Evolutionary conservation across 495 filamentous ascomycete species (phyloP), one percentile per base, ranked within the genome.

Genomic region (Collariella sp.): DNA sequence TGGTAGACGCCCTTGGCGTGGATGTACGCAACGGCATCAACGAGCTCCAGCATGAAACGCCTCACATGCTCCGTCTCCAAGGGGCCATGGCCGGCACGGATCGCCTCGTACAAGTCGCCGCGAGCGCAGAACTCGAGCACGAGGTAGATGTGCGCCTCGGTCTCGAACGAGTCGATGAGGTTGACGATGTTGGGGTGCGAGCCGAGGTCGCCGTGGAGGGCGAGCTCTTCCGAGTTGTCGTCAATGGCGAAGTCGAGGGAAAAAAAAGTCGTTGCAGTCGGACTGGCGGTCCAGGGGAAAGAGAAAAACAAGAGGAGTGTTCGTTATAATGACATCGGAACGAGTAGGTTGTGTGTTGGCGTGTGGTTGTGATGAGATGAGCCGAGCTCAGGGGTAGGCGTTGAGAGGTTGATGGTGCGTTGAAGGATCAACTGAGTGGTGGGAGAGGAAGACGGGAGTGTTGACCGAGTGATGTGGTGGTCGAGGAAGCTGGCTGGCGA

Each of bases 31-130:
- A 98, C 85, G 39, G 94, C 89, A 65, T 86, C 84, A 47, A 98
- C 77, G 19, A 98, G 81, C 70, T 98, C 83, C 43, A 96, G 75
- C 94, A 98, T 97, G 77, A 96, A 94, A 35, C 87, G 87, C 45
- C 91, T 86, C 50, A 98, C 93, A 69, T 97, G 90, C 62, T 96
- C 88, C 31, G 93, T 98, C 73, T 96, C 87, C 58, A 93, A 64
- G 5, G 93, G 94, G 31, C 93, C 93, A 57, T 83, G 85, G 52
- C 83, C 88, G 55, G 81, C 76, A 51, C 93, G 87, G 67, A 98
- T 97, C 26, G 94, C 89, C 76, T 97, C 93, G 71, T 97, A 98
- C 16, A 98, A 79, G 71, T 98, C 93, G 52, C 93, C 93, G 69
- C 87, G 93, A n/a, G 86, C 77, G 74, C 93, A 98, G 62, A 88